phyloP scores from a whole-genome alignment of 768 basidiomycete genomes.

The Sporobolomyces phaffii region DNA sequence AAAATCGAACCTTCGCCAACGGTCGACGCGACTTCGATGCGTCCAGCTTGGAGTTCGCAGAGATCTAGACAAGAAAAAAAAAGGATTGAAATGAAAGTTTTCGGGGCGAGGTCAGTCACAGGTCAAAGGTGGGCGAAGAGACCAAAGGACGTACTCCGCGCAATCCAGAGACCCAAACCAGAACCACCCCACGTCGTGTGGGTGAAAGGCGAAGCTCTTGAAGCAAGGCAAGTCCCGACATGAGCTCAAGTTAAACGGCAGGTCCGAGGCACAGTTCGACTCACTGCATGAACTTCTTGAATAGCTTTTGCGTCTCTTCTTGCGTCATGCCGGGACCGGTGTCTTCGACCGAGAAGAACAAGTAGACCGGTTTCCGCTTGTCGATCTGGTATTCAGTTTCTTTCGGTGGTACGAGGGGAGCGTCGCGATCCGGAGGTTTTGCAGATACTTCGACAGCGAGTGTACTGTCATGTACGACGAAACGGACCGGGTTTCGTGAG shows the following conservation, averaged over 20 bases:
- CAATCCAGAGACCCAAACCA: conserved; percentile 46
- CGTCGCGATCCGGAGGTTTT: conserved; percentile 8
- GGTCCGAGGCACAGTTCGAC: not conserved
- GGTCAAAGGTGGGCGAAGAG: not conserved
- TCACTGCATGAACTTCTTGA: conserved; percentile 44
- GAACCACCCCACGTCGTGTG: conserved; percentile 45
- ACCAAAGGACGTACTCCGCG: conserved; percentile 41
- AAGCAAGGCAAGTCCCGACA: too few species aligned
- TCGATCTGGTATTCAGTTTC: conserved; percentile 38
- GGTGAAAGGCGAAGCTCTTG: conserved; percentile 42
- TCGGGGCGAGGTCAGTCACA: not conserved
- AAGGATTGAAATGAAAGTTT: not conserved
- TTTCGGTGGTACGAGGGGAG: conserved; percentile 39
- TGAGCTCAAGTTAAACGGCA: not conserved
- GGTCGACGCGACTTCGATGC: conserved; percentile 31
- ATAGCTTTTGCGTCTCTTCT: conserved; percentile 43
- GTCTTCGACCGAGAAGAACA: conserved; percentile 44
- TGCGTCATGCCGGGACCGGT: conserved; percentile 45
- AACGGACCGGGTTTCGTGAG: too few species aligned
- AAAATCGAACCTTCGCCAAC: conserved; percentile 33
- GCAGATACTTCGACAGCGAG: conserved; percentile 45
- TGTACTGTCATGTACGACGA: conserved; percentile 22
- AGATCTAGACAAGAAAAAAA: conserved; percentile 11
- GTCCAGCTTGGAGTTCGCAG: conserved; percentile 30
- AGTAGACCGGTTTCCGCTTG: conserved; percentile 39